Evolutionary conservation across 192 early-diverging fungal species (phyloP), one percentile per base, ranked within the genome.

Genomic region (Backusella parvicylindrica): DNA sequence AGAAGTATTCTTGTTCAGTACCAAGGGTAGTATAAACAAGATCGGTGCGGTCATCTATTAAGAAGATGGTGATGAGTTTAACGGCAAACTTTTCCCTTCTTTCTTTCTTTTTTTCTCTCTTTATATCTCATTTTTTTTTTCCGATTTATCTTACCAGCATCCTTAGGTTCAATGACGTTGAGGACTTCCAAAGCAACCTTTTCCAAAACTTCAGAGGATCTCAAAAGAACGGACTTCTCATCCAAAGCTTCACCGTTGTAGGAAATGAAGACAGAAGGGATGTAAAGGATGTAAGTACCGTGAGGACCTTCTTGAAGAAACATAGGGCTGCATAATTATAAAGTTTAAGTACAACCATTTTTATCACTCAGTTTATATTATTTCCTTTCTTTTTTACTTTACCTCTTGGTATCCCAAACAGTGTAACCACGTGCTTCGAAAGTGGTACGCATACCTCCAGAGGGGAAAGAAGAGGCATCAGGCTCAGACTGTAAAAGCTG

Each of bases 341-440:
- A 40, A n/a, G 5, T 41, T 40, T 30, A 64, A 26, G 16, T 37
- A 30, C 68, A 70, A 28, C 12, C 38, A 23, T 23, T 50, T 21
- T 21, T 9, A 9, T 38, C 21, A n/a, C 18, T 21, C 50, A 53
- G 21, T 21, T 53, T 11, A 53, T 53, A 18, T 53, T 53, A 53
- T 28, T 31, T 47, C 23, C 26, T 8, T 41, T 47, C 28, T 65
- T 12, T 16, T 30, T 60, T n/a, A 21, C 28, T 35, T 53, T 73
- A 81, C 80, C 80, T 81, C 80, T 77, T 93, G 33, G 96, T 95
- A 85, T 99, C 97, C 97, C 97, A 99, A 83, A 99, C 93, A 74
- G 96, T 99, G 90, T 99, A 99, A 65, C 97, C 97, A 83, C 96
- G 95, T 74, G 96, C 97, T 88, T 99, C 97, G 79, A 99, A 99